Base-by-base conservation (phyloP, 768 basidiomycete genomes). In the Lanmaoa rubissima region DNA sequence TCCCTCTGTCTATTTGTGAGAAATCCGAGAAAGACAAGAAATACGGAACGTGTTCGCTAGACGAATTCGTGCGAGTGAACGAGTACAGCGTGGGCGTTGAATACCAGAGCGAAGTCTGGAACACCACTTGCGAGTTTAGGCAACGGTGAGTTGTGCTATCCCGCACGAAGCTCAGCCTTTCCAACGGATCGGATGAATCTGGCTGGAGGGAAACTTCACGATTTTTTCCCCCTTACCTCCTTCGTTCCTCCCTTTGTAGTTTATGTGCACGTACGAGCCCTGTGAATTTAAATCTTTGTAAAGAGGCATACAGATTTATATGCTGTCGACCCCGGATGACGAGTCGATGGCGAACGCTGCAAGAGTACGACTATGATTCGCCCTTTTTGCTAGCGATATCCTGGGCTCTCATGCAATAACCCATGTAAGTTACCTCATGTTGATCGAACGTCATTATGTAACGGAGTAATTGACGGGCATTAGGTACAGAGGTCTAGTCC, bases 11-110 rank as follows among this genome's bases (percentile, higher is more conserved):
- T 21, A 63, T 58, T 13, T 78, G 78, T 61, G 54, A 63, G 17
- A 48, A 54, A 61, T 66, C 67, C 3, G 34, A 46, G 21, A 53
- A 58, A 43, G 73, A 77, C 59, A 50, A 44, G 26, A 43, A n/a
- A 48, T 67, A 70, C 43, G 78, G 78, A 28, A 69, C 75, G 12
- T 79, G 78, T 51, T 68, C 74, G 32, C 60, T 78, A 1, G 61
- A 53, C 7, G 62, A 63, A 26, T 78, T 79, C 36, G 67, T 73
- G 42, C 47, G 50, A 42, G 63, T 66, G 43, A 71, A 75, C 40
- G 42, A 45, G 26, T 67, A 53, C 50, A 70, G 61, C 53, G 58
- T 62, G 28, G 19, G 26, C 14, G 59, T 72, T n/a, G 51, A 57
- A 41, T 77, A 71, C 65, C 66, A 69, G 14, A 66, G 68, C 45